These are phyloP conservation scores for Hanseniaspora lindneri DNA, from an alignment of 805 yeast genomes.

Conservation along the genomic window DNA sequence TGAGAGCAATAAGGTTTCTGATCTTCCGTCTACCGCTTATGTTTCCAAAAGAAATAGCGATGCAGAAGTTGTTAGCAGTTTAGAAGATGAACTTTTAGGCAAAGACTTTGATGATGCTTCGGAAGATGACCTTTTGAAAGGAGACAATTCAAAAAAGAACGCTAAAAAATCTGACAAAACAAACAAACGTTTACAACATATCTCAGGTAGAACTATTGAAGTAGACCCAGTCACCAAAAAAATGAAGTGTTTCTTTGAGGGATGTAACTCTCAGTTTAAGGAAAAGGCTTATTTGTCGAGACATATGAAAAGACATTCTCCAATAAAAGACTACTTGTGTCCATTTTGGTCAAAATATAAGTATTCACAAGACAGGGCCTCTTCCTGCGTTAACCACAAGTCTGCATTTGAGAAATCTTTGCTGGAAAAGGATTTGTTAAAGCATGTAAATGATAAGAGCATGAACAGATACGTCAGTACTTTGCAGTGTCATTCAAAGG, in stretches of 20 bases:
- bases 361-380: neutral
- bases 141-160: neutral
- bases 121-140: neutral
- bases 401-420: constrained; percentile 18
- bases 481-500: constrained; percentile 44
- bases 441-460: neutral
- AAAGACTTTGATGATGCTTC: neutral
- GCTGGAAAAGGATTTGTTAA: neutral
- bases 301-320: constrained; percentile 71
- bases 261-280: constrained; percentile 56
- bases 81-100: too few relatives aligned
- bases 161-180: neutral
- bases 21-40: neutral
- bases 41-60: neutral
- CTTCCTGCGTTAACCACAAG: neutral
- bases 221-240: constrained; percentile 13
- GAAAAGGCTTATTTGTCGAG: constrained; percentile 62
- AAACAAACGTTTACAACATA: neutral
- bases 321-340: constrained; percentile 62
- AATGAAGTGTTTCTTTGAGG: constrained; percentile 22
- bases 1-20: too few relatives aligned
- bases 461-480: constrained; percentile 22
- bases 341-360: constrained; percentile 42
- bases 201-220: constrained; percentile 11
- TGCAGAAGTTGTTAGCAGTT: too few relatives aligned